Evolutionary conservation across 352 stramenopile species (phyloP).

Genomic region (Phytopythium sindhum): DNA sequence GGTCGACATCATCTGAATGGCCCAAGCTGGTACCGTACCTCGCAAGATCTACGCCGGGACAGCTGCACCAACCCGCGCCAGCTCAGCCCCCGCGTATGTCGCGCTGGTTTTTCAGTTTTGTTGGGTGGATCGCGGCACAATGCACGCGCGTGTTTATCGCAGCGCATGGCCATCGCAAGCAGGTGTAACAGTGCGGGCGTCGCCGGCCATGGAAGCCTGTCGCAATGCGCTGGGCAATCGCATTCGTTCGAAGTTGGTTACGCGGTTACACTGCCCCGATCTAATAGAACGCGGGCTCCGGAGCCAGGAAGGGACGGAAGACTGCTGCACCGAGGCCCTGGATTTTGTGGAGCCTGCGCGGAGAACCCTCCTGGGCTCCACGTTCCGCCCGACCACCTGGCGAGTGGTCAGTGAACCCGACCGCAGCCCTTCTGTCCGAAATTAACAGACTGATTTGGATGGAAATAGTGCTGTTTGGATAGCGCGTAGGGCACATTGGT

Average conservation of each 20-base stretch:
- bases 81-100: too few species aligned
- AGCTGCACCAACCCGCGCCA: too few species aligned
- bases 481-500: not conserved
- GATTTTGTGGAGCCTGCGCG: conserved; percentile 1
- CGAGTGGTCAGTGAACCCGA: not conserved
- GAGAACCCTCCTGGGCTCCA: not conserved
- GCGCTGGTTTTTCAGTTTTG: not conserved
- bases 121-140: not conserved
- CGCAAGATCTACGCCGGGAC: too few species aligned
- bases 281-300: not conserved
- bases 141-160: not conserved
- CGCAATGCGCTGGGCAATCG: not conserved
- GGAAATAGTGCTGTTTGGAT: not conserved
- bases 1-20: too few species aligned
- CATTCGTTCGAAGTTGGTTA: not conserved
- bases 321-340: not conserved
- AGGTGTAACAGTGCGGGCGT: not conserved
- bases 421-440: not conserved
- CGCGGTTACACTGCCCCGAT: not conserved
- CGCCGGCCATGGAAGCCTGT: too few species aligned
- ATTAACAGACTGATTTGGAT: not conserved
- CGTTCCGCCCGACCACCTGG: not conserved
- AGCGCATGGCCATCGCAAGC: not conserved
- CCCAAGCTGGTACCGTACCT: too few species aligned
- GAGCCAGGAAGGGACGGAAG: not conserved